phyloP scores from a whole-genome alignment of 495 filamentous ascomycete genomes.

The Usnea hakonensis region DNA sequence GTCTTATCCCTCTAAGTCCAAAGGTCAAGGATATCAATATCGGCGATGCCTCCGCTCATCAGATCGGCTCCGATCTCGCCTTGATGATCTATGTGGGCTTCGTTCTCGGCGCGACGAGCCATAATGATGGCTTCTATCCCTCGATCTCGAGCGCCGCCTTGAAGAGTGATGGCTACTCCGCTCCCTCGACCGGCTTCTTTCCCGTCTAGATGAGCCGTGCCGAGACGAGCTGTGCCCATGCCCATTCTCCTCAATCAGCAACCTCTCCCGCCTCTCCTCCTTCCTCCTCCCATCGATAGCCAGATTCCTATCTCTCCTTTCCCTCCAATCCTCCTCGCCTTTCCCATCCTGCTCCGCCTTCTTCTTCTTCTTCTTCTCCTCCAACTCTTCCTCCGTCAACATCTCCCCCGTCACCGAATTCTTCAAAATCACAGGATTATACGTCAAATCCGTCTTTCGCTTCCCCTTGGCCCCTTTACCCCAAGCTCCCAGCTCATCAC shows the following conservation, averaged over 20 bases:
- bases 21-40: neutral
- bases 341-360: slow-evolving; percentile 37
- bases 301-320: slow-evolving; percentile 42
- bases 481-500: slow-evolving; percentile 69
- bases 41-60: slow-evolving; percentile 9
- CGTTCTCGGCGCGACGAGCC: slow-evolving; percentile 25
- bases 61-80: slow-evolving; percentile 18
- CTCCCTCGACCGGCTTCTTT: slow-evolving; percentile 31
- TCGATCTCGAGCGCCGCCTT: neutral
- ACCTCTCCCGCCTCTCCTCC: slow-evolving; percentile 33
- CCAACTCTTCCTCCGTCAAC: slow-evolving; percentile 56
- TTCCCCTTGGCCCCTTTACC: slow-evolving; percentile 56
- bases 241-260: slow-evolving; percentile 31
- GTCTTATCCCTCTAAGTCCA: neutral
- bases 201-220: slow-evolving; percentile 20
- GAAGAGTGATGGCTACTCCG: slow-evolving; percentile 10
- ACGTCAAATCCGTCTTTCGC: slow-evolving; percentile 48
- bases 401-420: slow-evolving; percentile 60
- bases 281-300: slow-evolving; percentile 33
- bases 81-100: slow-evolving; percentile 21
- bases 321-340: slow-evolving; percentile 37
- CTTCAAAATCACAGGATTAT: slow-evolving; percentile 58
- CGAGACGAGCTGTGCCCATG: slow-evolving; percentile 22
- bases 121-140: slow-evolving; percentile 18
- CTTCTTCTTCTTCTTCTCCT: slow-evolving; percentile 37